Percentiles rank a stretch among this genome's conserved stretches.
phyloP scores from a whole-genome alignment of 257 asterid genomes.

The Gentiana straminea region DNA sequence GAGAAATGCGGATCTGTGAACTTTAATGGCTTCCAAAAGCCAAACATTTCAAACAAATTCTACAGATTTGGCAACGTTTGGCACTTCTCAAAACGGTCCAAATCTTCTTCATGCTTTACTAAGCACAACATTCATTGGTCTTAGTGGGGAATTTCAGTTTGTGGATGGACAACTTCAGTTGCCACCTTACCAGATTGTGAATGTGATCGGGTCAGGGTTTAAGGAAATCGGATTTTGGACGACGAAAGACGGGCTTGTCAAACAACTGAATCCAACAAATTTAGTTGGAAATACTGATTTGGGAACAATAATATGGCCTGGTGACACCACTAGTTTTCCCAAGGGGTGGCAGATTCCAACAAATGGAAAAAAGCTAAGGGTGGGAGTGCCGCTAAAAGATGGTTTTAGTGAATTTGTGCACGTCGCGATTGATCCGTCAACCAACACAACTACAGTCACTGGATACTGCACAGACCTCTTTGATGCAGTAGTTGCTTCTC shows the following conservation, averaged over 20 bases:
- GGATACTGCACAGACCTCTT: slow-evolving; percentile 41
- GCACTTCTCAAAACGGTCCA: slow-evolving; percentile 29
- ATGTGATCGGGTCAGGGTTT: slow-evolving; percentile 8
- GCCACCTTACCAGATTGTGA: slow-evolving; percentile 16
- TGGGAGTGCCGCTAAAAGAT: slow-evolving; percentile 29
- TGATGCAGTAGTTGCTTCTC: slow-evolving; percentile 19
- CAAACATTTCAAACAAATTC: slow-evolving; percentile 12
- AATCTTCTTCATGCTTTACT: slow-evolving; percentile 19
- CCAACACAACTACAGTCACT: slow-evolving; percentile 15
- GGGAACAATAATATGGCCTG: slow-evolving; percentile 30
- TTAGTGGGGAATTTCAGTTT: slow-evolving; percentile 14
- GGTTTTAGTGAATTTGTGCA: slow-evolving; percentile 27
- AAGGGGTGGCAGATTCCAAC: slow-evolving; percentile 49
- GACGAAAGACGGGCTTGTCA: slow-evolving; percentile 12
- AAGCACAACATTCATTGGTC: slow-evolving; percentile 14
- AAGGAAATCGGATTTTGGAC: slow-evolving; percentile 23
- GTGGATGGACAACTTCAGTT: slow-evolving; percentile 17
- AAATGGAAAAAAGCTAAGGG: slow-evolving; percentile 12
- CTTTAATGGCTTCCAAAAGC: slow-evolving; percentile 5
- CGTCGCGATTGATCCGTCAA: slow-evolving; percentile 21
- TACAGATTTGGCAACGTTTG: slow-evolving; percentile 31
- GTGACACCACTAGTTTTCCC: slow-evolving; percentile 23
- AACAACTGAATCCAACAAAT: slow-evolving; percentile 6
- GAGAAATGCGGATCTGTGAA: slow-evolving; percentile 14
- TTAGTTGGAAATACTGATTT: slow-evolving; percentile 7